These are phyloP conservation scores for Lathyrus oleraceus DNA, from an alignment of 306 rosid species.

Conservation along the genomic window DNA sequence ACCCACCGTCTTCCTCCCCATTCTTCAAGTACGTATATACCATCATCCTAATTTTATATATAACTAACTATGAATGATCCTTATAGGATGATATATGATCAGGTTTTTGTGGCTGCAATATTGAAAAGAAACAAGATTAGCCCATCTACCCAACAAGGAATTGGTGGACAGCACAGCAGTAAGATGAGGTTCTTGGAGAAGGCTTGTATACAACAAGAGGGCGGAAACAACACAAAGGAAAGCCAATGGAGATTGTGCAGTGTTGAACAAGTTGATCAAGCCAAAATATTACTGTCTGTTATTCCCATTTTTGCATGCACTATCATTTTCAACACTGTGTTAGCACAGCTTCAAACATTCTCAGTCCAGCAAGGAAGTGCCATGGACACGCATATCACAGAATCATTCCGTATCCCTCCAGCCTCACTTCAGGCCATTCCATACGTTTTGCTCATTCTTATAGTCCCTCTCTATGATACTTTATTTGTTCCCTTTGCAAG, in stretches of 20 bases:
- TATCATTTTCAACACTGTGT: slow-evolving; percentile 87
- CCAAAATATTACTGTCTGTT: slow-evolving; percentile 69
- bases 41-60: not conserved
- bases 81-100: not conserved
- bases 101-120: slow-evolving; percentile 94
- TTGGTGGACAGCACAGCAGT: slow-evolving; percentile 40
- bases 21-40: slow-evolving; percentile 70
- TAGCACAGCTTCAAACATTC: slow-evolving; percentile 97
- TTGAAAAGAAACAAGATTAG: slow-evolving; percentile 63
- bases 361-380: slow-evolving; percentile 92
- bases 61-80: not conserved
- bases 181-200: slow-evolving; percentile 89
- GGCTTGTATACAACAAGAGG: slow-evolving; percentile 67
- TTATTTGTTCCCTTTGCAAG: slow-evolving; percentile 86
- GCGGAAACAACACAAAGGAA: slow-evolving; percentile 55
- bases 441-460: slow-evolving; percentile 72
- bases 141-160: slow-evolving; percentile 52
- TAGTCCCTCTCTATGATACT: slow-evolving; percentile 80
- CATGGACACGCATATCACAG: slow-evolving; percentile 71
- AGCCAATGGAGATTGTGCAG: slow-evolving; percentile 84
- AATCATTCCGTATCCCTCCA: slow-evolving; percentile 76
- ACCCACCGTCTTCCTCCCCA: slow-evolving; percentile 75
- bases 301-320: slow-evolving; percentile 96
- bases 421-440: slow-evolving; percentile 96
- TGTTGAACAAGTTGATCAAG: slow-evolving; percentile 71